Base-by-base conservation (phyloP, 2,329 filamentous ascomycete genomes). In the Fusarium sp. region DNA sequence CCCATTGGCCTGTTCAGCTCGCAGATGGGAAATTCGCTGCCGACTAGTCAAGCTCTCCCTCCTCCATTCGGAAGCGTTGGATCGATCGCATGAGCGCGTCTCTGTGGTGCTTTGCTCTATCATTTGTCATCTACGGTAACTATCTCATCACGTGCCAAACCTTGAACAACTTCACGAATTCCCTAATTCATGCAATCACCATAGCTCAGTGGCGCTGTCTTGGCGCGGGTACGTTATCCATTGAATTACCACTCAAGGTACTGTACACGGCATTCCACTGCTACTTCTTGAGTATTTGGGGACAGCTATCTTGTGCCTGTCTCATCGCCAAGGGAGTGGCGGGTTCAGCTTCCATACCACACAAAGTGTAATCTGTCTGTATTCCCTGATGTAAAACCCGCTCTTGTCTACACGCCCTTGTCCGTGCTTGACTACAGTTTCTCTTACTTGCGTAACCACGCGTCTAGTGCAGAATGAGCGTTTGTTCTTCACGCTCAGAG, bases 1-100 rank as follows among this genome's bases (percentile, higher is more conserved):
- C 49, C 47, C 25, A 65, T 66, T 65, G 62, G 62, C 46, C 36
- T 52, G 23, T 17, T 38, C n/a, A 29, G 19, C n/a, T 36, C 38
- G 23, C 14, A 35, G 21, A 41, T 50, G 57, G 46, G 41, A 62
- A 50, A 62, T 58, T 47, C 39, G 48, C 25, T 52, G 41, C 17
- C 33, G 25, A 39, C 39, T 51, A 64, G 42, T 17, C 42, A 19
- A 25, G 31, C 31, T 52, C 36, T 27, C 41, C 49, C 11, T 61
- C 46, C 38, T 54, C 50, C 61, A 64, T 25, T 64, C 37, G 36
- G 38, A 63, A 54, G 42, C 35, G 21, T 36, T 57, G 42, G 49
- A 38, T 35, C 45, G 49, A 38, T 35, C 45, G 13, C 21, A 37
- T 43, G 25, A 9, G 23, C 8, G 23, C 23, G 25, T 39, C 31